phyloP scores from a whole-genome alignment of 768 basidiomycete species.

The Pisolithus tinctorius region DNA sequence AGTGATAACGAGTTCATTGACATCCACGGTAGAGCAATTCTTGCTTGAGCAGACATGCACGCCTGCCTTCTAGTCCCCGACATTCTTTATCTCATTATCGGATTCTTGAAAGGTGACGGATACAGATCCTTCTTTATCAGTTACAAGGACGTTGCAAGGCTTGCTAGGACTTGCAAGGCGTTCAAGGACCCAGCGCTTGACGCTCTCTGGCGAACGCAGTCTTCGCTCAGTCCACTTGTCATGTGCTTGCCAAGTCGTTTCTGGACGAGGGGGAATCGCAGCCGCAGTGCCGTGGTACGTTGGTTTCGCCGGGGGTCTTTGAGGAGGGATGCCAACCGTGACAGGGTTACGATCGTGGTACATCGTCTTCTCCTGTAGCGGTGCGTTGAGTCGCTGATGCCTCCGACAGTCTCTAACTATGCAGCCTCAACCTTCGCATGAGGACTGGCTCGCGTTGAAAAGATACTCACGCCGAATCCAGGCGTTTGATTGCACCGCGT shows the following conservation, averaged over 20 bases:
- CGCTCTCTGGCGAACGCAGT: conserved; percentile 24
- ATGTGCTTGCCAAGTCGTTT: conserved; percentile 21
- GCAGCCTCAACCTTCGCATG: conserved; percentile 2
- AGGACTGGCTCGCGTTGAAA: conserved; percentile 18
- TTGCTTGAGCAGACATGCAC: conserved; percentile 14
- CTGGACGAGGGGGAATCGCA: conserved; percentile 14
- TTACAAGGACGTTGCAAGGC: conserved; percentile 15
- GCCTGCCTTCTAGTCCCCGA: conserved; percentile 22
- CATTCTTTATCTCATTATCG: conserved; percentile 17
- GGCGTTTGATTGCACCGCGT: conserved; percentile 17
- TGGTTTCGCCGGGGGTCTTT: too few species aligned
- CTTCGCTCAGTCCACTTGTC: conserved; percentile 22
- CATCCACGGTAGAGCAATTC: too few species aligned
- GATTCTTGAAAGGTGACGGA: conserved; percentile 15
- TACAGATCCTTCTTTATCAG: conserved; percentile 6
- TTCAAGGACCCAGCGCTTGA: conserved; percentile 24
- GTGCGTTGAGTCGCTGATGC: neutral
- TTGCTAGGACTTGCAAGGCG: conserved; percentile 24
- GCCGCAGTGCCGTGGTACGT: too few species aligned
- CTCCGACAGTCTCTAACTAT: conserved; percentile 14
- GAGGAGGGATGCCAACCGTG: too few species aligned
- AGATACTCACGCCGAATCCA: conserved; percentile 21
- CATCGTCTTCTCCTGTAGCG: neutral
- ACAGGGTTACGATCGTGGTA: conserved; percentile 15
- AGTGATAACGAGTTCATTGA: too few species aligned